A percentile compares a stretch with the other conserved stretches of the same genome.
Conservation (phyloP, 2,329 filamentous ascomycete genomes). For the Cladophialophora bantiana region DNA sequence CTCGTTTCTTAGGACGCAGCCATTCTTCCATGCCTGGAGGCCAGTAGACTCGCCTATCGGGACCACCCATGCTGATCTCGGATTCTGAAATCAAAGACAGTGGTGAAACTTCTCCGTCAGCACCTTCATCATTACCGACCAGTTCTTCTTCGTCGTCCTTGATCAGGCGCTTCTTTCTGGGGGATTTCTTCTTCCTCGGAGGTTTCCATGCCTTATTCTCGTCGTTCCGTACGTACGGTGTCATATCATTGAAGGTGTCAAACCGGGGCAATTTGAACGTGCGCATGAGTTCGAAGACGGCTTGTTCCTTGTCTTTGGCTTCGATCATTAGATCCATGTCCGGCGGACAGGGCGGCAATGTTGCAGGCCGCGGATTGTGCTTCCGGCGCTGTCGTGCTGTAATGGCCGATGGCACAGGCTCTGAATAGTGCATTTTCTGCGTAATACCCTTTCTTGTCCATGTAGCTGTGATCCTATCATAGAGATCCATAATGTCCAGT, state of each 20-base stretch:
- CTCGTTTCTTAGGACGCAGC: slow-evolving; percentile 79
- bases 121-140: slow-evolving; percentile 48
- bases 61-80: slow-evolving; percentile 86
- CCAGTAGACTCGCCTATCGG: slow-evolving; percentile 85
- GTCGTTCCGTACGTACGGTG: slow-evolving; percentile 78
- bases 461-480: slow-evolving; percentile 77
- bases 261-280: slow-evolving; percentile 84
- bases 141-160: slow-evolving; percentile 45
- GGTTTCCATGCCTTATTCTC: slow-evolving; percentile 69
- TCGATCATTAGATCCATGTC: slow-evolving; percentile 99
- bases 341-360: slow-evolving; percentile 78
- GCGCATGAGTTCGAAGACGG: slow-evolving; percentile 91
- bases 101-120: slow-evolving; percentile 54
- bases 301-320: slow-evolving; percentile 97
- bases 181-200: slow-evolving; percentile 50
- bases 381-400: slow-evolving; percentile 81
- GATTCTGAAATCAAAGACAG: slow-evolving; percentile 64
- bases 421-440: slow-evolving; percentile 97
- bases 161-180: slow-evolving; percentile 48
- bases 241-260: slow-evolving; percentile 75
- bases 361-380: slow-evolving; percentile 79
- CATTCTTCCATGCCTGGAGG: slow-evolving; percentile 88
- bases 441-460: slow-evolving; percentile 85
- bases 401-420: slow-evolving; percentile 76
- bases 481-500: slow-evolving; percentile 76